Percentiles rank a stretch among this genome's conserved stretches.
These are phyloP conservation scores for Hypericum androsaemum DNA, from an alignment of 345 rosid genomes.

Conservation along the genomic window DNA sequence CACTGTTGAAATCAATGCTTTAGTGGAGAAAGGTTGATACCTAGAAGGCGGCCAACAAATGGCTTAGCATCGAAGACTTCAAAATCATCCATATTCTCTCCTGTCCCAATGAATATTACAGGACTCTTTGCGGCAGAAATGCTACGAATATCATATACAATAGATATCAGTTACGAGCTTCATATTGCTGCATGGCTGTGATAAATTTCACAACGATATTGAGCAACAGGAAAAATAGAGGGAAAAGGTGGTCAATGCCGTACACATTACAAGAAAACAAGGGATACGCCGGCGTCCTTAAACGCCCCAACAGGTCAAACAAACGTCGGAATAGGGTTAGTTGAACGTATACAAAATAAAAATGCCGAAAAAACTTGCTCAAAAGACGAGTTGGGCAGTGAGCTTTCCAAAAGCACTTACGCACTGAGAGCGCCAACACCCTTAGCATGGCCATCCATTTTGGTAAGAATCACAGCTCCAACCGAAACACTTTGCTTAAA, in stretches of 20 bases:
- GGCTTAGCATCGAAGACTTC: no score
- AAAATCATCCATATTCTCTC: no score
- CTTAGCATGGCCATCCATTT: constrained; percentile 99
- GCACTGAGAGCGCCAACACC: no score
- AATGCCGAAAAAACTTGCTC: no score
- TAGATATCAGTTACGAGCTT: no score
- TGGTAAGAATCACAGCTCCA: constrained; percentile 88
- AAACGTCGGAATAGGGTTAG: no score
- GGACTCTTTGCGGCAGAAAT: constrained; percentile 97
- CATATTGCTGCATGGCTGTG: not conserved
- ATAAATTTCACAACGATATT: not conserved
- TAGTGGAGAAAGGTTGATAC: not conserved
- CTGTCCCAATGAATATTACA: constrained; percentile 84
- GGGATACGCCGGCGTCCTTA: no score
- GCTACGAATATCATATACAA: constrained; percentile 27
- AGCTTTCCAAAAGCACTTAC: constrained; percentile 33
- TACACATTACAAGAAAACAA: no score
- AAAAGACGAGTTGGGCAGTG: not conserved
- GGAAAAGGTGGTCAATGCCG: not conserved
- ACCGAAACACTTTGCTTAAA: no score
- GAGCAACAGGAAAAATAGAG: not conserved
- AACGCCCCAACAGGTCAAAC: no score
- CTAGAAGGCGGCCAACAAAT: no score
- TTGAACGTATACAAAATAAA: no score
- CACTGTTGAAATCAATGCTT: not conserved